These are phyloP conservation scores for Neonectria hederae DNA, from an alignment of 2,329 filamentous ascomycete genomes.

Conservation along the genomic window DNA sequence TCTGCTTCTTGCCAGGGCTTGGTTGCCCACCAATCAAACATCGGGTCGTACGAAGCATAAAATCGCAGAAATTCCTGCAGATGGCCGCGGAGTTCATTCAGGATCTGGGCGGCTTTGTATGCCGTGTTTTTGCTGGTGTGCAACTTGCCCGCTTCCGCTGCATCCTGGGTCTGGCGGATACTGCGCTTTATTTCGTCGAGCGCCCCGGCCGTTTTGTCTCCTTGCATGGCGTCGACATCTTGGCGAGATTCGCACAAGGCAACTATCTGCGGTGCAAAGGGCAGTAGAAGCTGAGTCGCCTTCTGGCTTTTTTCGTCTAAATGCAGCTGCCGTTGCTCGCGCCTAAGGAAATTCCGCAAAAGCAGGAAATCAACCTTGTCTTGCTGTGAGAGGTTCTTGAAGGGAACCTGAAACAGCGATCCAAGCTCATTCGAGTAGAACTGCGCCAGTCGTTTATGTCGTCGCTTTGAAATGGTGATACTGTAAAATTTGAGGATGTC, in stretches of 20 bases:
- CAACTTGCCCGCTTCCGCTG: constrained; percentile 48
- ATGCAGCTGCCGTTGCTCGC: constrained; percentile 49
- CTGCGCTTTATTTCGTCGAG: constrained; percentile 49
- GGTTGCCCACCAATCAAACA: constrained; percentile 66
- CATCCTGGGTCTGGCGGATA: constrained; percentile 45
- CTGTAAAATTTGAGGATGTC: constrained; percentile 61
- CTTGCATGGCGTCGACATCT: constrained; percentile 53
- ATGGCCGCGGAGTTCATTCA: constrained; percentile 51
- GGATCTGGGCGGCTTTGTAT: constrained; percentile 56
- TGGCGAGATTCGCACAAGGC: constrained; percentile 59
- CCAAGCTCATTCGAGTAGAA: constrained; percentile 56
- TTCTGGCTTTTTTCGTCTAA: constrained; percentile 51
- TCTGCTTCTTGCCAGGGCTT: constrained; percentile 55
- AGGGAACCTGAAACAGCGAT: constrained; percentile 37
- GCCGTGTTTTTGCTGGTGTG: constrained; percentile 54
- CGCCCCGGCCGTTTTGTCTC: constrained; percentile 53
- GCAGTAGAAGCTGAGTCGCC: constrained; percentile 52
- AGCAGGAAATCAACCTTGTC: constrained; percentile 60
- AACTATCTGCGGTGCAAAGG: constrained; percentile 55
- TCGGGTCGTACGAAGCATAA: constrained; percentile 64
- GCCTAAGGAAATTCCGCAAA: constrained; percentile 56
- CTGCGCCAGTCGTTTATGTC: constrained; percentile 50
- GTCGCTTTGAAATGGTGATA: constrained; percentile 54
- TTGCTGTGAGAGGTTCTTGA: constrained; percentile 50
- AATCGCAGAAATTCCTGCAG: constrained; percentile 60